Conservation (phyloP, 805 yeast genomes). For the Candida parachauliodes region DNA sequence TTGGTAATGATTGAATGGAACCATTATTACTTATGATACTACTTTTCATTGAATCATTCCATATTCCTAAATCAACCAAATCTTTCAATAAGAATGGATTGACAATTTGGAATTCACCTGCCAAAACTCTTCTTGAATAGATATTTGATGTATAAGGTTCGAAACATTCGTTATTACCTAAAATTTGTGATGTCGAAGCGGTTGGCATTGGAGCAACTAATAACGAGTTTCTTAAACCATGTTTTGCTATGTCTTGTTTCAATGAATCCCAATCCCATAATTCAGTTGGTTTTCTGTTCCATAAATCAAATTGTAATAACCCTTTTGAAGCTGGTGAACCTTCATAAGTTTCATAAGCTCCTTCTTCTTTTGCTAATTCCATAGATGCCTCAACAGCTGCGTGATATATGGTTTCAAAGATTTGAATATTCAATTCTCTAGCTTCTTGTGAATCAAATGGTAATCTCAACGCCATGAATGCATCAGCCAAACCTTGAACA, state of each 20-base stretch:
- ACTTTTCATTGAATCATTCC: conserved; percentile 58
- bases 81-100: conserved; percentile 57
- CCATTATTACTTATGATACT: conserved; percentile 55
- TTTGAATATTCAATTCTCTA: conserved; percentile 52
- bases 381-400: conserved; percentile 55
- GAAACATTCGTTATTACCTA: conserved; percentile 60
- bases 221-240: conserved; percentile 56
- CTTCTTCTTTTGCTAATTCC: conserved; percentile 51
- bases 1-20: conserved; percentile 52
- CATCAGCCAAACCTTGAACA: conserved; percentile 61
- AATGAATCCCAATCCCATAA: conserved; percentile 58
- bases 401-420: conserved; percentile 60
- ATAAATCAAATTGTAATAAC: conserved; percentile 52
- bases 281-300: conserved; percentile 58
- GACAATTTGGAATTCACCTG: conserved; percentile 64
- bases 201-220: conserved; percentile 67
- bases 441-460: conserved; percentile 60
- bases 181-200: conserved; percentile 62
- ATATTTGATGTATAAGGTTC: conserved; percentile 63
- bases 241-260: conserved; percentile 44
- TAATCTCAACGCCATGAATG: conserved; percentile 52
- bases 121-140: conserved; percentile 58
- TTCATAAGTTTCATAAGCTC: conserved; percentile 47
- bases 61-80: conserved; percentile 54
- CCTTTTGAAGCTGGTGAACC: conserved; percentile 63